phyloP scores from a whole-genome alignment of 305 asterid species.

The Fraxinus floribunda region DNA sequence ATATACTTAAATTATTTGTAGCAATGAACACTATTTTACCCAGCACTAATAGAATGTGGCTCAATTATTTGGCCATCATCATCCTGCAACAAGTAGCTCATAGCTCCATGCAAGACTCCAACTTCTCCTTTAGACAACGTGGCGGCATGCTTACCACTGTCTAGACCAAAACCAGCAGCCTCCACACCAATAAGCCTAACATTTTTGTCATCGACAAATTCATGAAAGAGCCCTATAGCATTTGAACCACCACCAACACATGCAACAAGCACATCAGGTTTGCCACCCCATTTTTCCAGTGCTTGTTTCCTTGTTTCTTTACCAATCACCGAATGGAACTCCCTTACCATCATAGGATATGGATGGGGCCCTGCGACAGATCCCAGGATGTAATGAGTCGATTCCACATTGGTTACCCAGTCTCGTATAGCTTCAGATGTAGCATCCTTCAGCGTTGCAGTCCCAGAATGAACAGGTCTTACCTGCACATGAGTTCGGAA shows the following conservation, averaged over 20 bases:
- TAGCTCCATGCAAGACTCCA: constrained; percentile 94
- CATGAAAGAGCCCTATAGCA: constrained; percentile 96
- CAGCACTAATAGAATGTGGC: constrained; percentile 97
- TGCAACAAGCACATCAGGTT: constrained; percentile 83
- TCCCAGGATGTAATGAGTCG: constrained; percentile 91
- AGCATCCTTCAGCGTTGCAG: constrained; percentile 96
- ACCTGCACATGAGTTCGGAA: constrained; percentile 48
- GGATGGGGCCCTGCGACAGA: constrained; percentile 98
- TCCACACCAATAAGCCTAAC: constrained; percentile 92
- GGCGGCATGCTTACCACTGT: constrained; percentile 97
- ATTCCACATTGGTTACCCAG: constrained; percentile 89
- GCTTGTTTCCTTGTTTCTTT: constrained; percentile 97
- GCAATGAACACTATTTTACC: constrained; percentile 28
- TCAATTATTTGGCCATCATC: constrained; percentile 90
- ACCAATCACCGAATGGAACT: constrained; percentile 90
- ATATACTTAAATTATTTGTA: not conserved
- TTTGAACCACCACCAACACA: constrained; percentile 98
- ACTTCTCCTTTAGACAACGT: constrained; percentile 82
- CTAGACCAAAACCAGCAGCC: constrained; percentile 94
- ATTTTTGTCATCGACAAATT: constrained; percentile 77
- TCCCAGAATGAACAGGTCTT: constrained; percentile 86
- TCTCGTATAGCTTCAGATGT: constrained; percentile 96
- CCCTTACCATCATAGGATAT: constrained; percentile 97
- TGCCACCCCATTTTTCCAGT: constrained; percentile 87
- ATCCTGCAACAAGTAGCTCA: constrained; percentile 94